Percentiles rank a stretch among this genome's conserved stretches.
Evolutionary conservation across 768 basidiomycete genomes (phyloP).

Genomic region (Suillus occidentalis): DNA sequence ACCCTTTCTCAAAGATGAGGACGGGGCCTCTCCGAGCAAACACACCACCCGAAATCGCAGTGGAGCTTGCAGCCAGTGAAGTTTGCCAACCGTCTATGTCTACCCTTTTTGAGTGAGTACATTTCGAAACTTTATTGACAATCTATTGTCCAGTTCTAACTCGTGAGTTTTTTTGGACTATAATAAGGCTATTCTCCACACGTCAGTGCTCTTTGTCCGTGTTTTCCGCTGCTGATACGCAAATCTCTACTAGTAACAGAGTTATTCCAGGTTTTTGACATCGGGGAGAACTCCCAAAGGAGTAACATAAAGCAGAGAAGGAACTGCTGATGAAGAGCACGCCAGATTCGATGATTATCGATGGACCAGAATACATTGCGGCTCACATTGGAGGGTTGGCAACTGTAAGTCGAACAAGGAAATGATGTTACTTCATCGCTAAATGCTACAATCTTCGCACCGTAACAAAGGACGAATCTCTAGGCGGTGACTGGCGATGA

Average conservation of each 20-base stretch:
- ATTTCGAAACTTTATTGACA: background rate
- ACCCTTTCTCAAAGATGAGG: background rate
- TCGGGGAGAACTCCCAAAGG: background rate
- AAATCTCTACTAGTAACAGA: slow-evolving; percentile 38
- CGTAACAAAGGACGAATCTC: background rate
- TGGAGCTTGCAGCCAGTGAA: background rate
- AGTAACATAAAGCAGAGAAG: background rate
- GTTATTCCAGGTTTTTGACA: slow-evolving; percentile 50
- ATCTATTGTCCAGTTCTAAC: background rate
- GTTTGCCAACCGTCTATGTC: background rate
- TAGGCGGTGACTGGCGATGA: background rate
- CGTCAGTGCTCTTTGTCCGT: background rate
- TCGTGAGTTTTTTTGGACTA: background rate
- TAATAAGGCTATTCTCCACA: background rate
- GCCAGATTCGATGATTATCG: background rate
- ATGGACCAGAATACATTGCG: background rate
- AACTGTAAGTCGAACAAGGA: background rate
- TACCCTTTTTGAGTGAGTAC: background rate
- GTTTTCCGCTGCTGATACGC: background rate
- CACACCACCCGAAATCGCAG: too few species aligned
- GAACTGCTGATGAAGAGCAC: background rate
- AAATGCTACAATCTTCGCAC: background rate
- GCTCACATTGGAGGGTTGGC: background rate
- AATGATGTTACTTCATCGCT: background rate
- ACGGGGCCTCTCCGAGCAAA: background rate